Evolutionary conservation across 805 yeast species (phyloP), one percentile per base, ranked within the genome.

Genomic region (Metschnikowia kofuensis): DNA sequence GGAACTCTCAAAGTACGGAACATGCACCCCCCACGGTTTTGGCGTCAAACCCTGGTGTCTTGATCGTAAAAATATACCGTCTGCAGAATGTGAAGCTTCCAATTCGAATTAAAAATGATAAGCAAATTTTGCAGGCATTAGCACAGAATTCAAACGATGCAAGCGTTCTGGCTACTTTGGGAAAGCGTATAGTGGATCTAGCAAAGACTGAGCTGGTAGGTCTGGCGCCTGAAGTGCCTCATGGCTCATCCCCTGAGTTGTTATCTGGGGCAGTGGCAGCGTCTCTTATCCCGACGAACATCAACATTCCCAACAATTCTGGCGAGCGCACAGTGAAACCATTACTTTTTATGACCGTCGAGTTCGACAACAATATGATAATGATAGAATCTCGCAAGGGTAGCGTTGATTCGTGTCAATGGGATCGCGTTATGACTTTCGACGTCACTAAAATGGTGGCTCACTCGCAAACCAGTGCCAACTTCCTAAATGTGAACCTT

Each of bases 361-460:
- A 94, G 68, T 92, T 90, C 64, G 99, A 94, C 69, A 94, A 94
- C 68, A 89, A 92, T 44, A 94, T 91, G 56, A 85, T 94, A 54
- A 79, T 90, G 13, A 83, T 92, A 44, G 96, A 90, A 57, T 94
- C 98, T 2, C 81, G 84, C 29, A 81, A 87, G 45, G 97, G 96
- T 36, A 81, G 96, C 0, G 82, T 89, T 51, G 79, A 80, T 38
- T 74, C 77, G 48, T 92, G 97, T 1, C 80, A 80, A 14, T 94
- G 96, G 82, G 94, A 90, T 66, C 87, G 87, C 58, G 89, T 89
- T 10, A 87, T 96, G 13, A 83, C 91, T 4, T 94, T 94, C 62
- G 99, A 94, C 76, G 95, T 91, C 21, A 68, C 76, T 37, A 68
- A 69, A 43, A 68, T 66, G 59, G 59, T 60, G 45, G 50, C 59